A percentile compares a stretch with the other conserved stretches of the same genome.
Evolutionary conservation across 2,329 filamentous ascomycete genomes (phyloP).

Genomic region (Venturia carpophila): DNA sequence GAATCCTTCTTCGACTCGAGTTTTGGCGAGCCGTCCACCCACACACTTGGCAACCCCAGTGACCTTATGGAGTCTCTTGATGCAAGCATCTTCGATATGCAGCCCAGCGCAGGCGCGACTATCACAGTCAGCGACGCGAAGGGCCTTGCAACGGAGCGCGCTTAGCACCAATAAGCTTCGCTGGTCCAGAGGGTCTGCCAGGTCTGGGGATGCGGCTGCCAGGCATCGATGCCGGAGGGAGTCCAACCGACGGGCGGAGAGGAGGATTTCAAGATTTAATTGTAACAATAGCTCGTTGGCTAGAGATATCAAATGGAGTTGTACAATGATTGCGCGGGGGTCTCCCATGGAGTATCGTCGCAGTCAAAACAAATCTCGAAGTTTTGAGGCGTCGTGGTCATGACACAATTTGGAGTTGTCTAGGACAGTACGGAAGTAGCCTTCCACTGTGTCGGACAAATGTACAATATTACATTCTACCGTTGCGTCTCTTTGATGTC

Average conservation of each 20-base stretch:
- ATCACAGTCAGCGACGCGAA: constrained; percentile 40
- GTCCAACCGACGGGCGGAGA: not conserved
- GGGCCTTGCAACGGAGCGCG: constrained; percentile 35
- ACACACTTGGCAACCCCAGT: constrained; percentile 28
- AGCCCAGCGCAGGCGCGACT: constrained; percentile 39
- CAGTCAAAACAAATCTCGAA: constrained; percentile 1
- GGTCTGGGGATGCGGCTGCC: not conserved
- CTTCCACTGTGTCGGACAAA: not conserved
- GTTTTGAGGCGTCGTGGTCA: not conserved
- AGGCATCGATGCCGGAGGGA: not conserved
- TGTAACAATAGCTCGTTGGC: constrained; percentile 10
- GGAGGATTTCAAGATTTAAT: not conserved
- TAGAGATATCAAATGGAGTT: constrained; percentile 13
- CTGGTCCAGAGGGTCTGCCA: not conserved
- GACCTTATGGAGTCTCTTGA: constrained; percentile 30
- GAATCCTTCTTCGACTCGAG: constrained; percentile 29
- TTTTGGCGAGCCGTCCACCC: constrained; percentile 18
- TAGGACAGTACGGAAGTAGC: not conserved
- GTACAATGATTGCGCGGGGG: not conserved
- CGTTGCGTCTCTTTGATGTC: not conserved
- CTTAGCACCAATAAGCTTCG: constrained; percentile 6
- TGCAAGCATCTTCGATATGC: constrained; percentile 36
- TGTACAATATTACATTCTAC: not conserved
- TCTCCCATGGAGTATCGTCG: not conserved
- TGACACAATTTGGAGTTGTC: not conserved